These are phyloP conservation scores for Cutaneotrichosporon sp. DNA, from an alignment of 1,284 basidiomycete genomes.

Conservation along the genomic window DNA sequence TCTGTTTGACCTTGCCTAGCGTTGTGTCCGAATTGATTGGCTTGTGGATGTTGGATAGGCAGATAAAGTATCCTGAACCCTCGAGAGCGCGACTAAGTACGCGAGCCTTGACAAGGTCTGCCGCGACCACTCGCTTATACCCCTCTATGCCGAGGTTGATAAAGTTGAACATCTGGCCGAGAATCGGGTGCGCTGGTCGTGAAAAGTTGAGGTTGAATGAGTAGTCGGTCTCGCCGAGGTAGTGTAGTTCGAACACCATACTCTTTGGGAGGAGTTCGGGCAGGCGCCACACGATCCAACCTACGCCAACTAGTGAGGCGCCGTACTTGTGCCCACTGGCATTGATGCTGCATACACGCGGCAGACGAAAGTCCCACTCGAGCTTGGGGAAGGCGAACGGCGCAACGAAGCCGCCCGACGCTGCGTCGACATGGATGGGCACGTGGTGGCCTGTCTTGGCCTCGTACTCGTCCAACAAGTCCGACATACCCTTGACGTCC, in stretches of 20 bases:
- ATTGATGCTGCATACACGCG: conserved; percentile 67
- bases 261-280: conserved; percentile 76
- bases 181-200: conserved; percentile 73
- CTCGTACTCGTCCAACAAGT: conserved; percentile 82
- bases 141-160: conserved; percentile 76
- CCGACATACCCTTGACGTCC: conserved; percentile 81
- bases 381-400: conserved; percentile 59
- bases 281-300: conserved; percentile 82
- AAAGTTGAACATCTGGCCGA: conserved; percentile 90
- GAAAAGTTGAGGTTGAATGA: conserved; percentile 94
- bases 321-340: conserved; percentile 89
- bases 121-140: conserved; percentile 67
- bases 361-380: conserved; percentile 82
- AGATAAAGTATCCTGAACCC: conserved; percentile 68
- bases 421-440: conserved; percentile 71
- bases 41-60: conserved; percentile 56
- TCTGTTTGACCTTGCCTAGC: conserved; percentile 21
- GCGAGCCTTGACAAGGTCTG: conserved; percentile 78
- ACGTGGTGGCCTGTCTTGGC: conserved; percentile 71
- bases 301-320: conserved; percentile 57
- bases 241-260: conserved; percentile 90
- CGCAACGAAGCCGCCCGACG: conserved; percentile 77
- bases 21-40: conserved; percentile 22
- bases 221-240: conserved; percentile 60
- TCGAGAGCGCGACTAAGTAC: conserved; percentile 84